Evolutionary conservation across 2,329 filamentous ascomycete genomes (phyloP).

Genomic region (Alternaria sp.): DNA sequence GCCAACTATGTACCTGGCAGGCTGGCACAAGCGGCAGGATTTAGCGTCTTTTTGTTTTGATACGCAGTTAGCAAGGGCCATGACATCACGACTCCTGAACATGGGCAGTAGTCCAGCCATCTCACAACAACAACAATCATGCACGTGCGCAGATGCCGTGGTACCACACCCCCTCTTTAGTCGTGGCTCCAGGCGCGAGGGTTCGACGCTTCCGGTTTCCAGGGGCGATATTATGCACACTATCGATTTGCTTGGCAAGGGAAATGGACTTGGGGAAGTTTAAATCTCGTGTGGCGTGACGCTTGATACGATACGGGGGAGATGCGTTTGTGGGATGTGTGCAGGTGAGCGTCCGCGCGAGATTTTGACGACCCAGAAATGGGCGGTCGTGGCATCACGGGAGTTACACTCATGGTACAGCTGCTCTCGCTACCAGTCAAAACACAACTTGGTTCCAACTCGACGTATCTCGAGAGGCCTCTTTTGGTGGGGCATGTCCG

Average conservation of each 20-base stretch:
- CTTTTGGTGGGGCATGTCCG: neutral
- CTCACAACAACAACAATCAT: neutral
- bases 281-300: neutral
- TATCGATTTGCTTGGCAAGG: neutral
- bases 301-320: neutral
- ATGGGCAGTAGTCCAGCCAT: neutral
- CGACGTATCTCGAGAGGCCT: neutral
- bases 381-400: neutral
- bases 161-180: neutral
- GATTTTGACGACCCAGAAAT: neutral
- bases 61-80: neutral
- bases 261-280: neutral
- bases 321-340: neutral
- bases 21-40: neutral
- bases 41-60: constrained; percentile 6
- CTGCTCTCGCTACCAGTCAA: neutral
- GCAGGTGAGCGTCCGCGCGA: neutral
- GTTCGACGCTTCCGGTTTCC: neutral
- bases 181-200: neutral
- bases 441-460: neutral
- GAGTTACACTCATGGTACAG: neutral
- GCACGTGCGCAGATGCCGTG: neutral
- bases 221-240: neutral
- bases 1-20: neutral
- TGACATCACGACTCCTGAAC: constrained; percentile 9